Evolutionary conservation across 352 stramenopile genomes (phyloP), one percentile per base, ranked within the genome.

Genomic region (Globisporangium nunn): DNA sequence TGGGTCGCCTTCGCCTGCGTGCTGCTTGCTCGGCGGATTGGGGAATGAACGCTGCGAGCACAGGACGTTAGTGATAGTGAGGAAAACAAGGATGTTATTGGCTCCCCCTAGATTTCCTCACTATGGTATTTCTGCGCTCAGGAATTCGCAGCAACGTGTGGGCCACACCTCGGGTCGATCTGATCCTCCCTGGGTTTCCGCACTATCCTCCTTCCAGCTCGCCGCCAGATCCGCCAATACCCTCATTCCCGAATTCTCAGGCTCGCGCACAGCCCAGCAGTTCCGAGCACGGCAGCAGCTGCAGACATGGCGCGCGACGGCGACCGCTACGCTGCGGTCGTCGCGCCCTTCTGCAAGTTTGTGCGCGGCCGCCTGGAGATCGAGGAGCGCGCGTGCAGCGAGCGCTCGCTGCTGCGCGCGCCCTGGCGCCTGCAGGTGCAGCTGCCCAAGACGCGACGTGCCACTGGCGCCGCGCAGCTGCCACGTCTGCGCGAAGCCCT

Each of bases 341-440:
- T 66, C 23, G 23, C 23, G 46, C 68, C 68, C 28, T 75, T 65
- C 64, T 68, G 66, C 56, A 63, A 65, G 45, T 63, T 50, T 49
- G 53, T 75, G 46, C 97, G 91, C 31, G 95, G 93, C 31, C 86
- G 70, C 59, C 59, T 76, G 23, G 62, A 67, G 45, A 44, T 71
- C 8, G 45, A 69, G 29, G 61, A 66, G 47, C 14, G 30, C 39
- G 62, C 62, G 51, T 2, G 28, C 6, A 4, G 40, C 30, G 50
- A 62, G 15, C 54, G 47, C 23, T 48, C 49, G 33, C 28, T 39
- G 47, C 54, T 56, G 4, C 40, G 30, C 23, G 6, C 15, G 51
- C 56, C 57, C 31, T 58, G 46, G 51, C 71, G 65, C 59, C 48
- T 76, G 46, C 37, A 62, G 2, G 58, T 75, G 43, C 46, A 56